Conservation (phyloP, 192 early-diverging fungal genomes). For the Backusella westeae region DNA sequence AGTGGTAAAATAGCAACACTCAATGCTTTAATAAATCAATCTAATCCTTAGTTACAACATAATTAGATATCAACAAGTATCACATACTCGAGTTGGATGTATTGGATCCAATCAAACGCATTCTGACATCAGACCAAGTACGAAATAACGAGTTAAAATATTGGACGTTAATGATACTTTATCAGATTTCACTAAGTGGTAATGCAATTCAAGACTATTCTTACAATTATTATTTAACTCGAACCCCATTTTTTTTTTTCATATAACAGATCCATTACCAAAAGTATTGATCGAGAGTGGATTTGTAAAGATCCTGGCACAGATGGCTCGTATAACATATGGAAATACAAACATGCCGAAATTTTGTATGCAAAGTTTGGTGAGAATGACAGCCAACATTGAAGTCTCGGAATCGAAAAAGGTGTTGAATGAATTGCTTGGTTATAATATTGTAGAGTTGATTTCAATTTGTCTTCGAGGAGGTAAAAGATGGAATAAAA, state of each 20-base stretch:
- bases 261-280: slow-evolving; percentile 50
- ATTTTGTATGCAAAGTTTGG: slow-evolving; percentile 73
- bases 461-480: slow-evolving; percentile 66
- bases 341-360: slow-evolving; percentile 85
- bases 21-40: not conserved
- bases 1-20: slow-evolving; percentile 42
- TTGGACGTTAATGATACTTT: slow-evolving; percentile 74
- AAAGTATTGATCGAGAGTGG: slow-evolving; percentile 46
- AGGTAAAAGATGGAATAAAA: slow-evolving; percentile 30
- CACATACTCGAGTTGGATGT: slow-evolving; percentile 59
- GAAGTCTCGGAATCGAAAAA: slow-evolving; percentile 43
- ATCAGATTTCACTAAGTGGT: slow-evolving; percentile 71
- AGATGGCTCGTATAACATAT: slow-evolving; percentile 72
- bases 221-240: not conserved
- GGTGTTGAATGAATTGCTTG: slow-evolving; percentile 52
- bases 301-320: slow-evolving; percentile 57
- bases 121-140: slow-evolving; percentile 49
- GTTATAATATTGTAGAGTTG: slow-evolving; percentile 66
- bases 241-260: not conserved
- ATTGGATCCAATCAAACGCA: slow-evolving; percentile 52
- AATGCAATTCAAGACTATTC: slow-evolving; percentile 6
- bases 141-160: slow-evolving; percentile 77
- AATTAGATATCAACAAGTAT: slow-evolving; percentile 57
- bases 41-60: too few relatives aligned
- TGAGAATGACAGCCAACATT: slow-evolving; percentile 62